Conservation (phyloP, 2,329 filamentous ascomycete species). For the Colletotrichum phormii region DNA sequence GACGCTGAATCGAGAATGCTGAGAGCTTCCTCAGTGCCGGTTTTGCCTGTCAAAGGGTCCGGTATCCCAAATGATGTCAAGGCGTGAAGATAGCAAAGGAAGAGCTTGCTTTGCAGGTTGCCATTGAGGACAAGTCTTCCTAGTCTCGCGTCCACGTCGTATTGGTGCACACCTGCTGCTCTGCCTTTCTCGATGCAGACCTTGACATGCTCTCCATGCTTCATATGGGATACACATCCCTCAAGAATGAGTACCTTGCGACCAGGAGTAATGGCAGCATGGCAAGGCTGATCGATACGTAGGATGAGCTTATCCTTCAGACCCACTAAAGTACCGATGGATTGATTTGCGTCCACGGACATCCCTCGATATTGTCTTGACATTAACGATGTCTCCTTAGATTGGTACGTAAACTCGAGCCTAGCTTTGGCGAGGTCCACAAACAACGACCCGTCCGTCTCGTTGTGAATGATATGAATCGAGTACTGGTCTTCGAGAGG, state of each 20-base stretch:
- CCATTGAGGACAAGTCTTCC: slow-evolving; percentile 63
- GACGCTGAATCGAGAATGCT: slow-evolving; percentile 60
- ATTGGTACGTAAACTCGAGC: neutral
- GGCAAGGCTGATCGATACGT: slow-evolving; percentile 38
- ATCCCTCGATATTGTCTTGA: slow-evolving; percentile 64
- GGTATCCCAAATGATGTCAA: slow-evolving; percentile 64
- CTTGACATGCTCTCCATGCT: slow-evolving; percentile 44
- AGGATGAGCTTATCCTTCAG: slow-evolving; percentile 63
- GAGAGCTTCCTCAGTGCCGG: slow-evolving; percentile 67
- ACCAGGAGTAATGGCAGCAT: slow-evolving; percentile 52
- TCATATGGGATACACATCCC: slow-evolving; percentile 32
- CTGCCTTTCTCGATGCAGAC: slow-evolving; percentile 48
- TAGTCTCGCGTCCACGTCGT: slow-evolving; percentile 60
- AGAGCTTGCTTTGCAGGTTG: slow-evolving; percentile 62
- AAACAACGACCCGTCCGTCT: neutral
- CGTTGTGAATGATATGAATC: neutral
- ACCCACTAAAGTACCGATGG: slow-evolving; percentile 60
- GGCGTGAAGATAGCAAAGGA: slow-evolving; percentile 64
- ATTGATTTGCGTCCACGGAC: slow-evolving; percentile 58
- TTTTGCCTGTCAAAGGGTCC: slow-evolving; percentile 59
- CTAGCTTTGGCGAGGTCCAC: neutral
- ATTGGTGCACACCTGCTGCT: slow-evolving; percentile 50
- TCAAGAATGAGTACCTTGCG: slow-evolving; percentile 41
- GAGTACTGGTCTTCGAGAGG: neutral
- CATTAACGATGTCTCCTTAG: slow-evolving; percentile 41